Evolutionary conservation across 2,329 filamentous ascomycete species (phyloP), one percentile per base, ranked within the genome.

Genomic region (Ophiocordyceps unilateralis): DNA sequence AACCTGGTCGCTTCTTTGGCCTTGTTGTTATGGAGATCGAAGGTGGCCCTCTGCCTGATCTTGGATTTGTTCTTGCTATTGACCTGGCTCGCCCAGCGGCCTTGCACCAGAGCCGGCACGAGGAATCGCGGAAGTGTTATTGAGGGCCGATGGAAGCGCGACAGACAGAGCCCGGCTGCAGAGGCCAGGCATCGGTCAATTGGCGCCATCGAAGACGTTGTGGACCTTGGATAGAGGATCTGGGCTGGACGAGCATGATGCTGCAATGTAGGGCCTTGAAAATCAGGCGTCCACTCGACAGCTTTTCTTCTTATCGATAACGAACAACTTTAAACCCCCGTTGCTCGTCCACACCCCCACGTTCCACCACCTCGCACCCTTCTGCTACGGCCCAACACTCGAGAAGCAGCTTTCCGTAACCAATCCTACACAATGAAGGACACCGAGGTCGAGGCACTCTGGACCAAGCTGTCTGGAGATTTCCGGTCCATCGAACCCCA

Each of bases 401-500:
- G 24, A 26, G 30, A 17, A 20, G 38, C 23, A 20, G 14, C 17
- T 8, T 19, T 5, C 17, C 23, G 21, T 23, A 2, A 28, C 17
- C 26, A 43, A 23, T 24, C 12, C 15, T 12, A 38, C 17, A 68
- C 52, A 43, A 76, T 77, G 74, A 75, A 76, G 63, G 57, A 62
- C 50, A 68, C 72, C 52, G 71, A 76, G 58, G 64, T 77, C 50
- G 61, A 67, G 47, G 59, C 66, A 44, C 60, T 77, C 41, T 63
- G 69, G 46, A 61, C 61, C 53, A 65, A 66, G 51, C 64, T 78
- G 46, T 61, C 64, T 46, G 69, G 68, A 34, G 85, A 94, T 62
- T 91, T 93, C 66, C 93, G 91, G 65, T 69, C 80, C 45, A 78
- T 88, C 50, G 84, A 91, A 57, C 73, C 76, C 22, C 70, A 78